phyloP scores from a whole-genome alignment of 257 asterid genomes.

The Nicotiana tabacum region DNA sequence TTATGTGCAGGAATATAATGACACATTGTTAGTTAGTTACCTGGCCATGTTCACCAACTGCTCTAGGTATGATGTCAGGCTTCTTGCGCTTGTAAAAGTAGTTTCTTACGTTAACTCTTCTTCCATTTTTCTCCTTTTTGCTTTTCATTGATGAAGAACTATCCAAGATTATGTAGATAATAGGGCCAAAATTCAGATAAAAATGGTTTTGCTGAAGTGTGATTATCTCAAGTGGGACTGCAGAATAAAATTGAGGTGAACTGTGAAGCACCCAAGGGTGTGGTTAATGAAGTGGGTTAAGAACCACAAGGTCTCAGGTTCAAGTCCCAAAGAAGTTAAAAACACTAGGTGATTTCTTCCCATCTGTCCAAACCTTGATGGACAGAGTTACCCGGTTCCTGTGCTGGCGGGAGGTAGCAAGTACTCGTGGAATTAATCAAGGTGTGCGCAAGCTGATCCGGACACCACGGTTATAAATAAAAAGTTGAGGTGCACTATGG shows the following conservation, averaged over 20 bases:
- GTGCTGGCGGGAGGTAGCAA: no score
- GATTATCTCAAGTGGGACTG: not conserved
- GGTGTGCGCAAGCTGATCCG: no score
- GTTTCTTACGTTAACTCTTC: not conserved
- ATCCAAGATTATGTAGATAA: not conserved
- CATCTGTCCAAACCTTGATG: no score
- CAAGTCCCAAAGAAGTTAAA: no score
- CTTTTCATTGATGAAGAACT: not conserved
- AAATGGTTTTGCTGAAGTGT: not conserved
- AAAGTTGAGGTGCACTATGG: no score
- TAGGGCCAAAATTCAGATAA: not conserved
- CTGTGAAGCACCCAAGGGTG: not conserved
- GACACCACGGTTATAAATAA: no score
- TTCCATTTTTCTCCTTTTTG: not conserved
- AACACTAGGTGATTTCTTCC: no score
- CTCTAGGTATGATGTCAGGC: slow-evolving; percentile 58
- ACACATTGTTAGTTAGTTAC: slow-evolving; percentile 70
- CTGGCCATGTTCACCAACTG: slow-evolving; percentile 98
- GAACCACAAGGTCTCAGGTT: no score
- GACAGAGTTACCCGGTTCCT: no score
- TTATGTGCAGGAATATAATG: slow-evolving; percentile 72
- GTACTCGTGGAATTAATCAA: no score
- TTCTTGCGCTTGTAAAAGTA: not conserved
- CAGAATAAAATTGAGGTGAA: slow-evolving; percentile 2
- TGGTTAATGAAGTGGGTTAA: no score